These are phyloP conservation scores for Inosperma sp. DNA, from an alignment of 768 basidiomycete genomes.

Conservation along the genomic window DNA sequence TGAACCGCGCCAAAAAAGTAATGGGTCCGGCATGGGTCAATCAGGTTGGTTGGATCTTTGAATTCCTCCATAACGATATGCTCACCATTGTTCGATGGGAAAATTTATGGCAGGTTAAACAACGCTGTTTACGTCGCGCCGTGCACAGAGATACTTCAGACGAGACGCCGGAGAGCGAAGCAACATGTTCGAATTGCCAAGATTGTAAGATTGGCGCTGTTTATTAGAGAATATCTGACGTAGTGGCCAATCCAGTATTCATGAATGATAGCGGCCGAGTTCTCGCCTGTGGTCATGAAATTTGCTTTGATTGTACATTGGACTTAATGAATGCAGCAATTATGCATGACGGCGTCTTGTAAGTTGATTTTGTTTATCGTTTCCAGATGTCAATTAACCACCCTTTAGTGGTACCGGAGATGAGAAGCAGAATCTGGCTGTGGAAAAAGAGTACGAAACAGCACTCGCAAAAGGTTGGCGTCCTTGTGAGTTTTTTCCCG, in stretches of 20 bases:
- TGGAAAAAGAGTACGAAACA: constrained; percentile 53
- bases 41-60: constrained; percentile 23
- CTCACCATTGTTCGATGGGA: not conserved
- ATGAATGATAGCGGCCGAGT: constrained; percentile 50
- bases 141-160: constrained; percentile 41
- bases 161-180: constrained; percentile 39
- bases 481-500: constrained; percentile 42
- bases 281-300: constrained; percentile 62
- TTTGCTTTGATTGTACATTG: constrained; percentile 61
- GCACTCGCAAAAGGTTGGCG: constrained; percentile 54
- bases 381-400: not conserved
- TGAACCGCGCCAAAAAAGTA: constrained; percentile 52
- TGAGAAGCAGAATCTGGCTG: constrained; percentile 51
- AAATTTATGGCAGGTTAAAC: constrained; percentile 7
- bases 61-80: not conserved
- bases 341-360: constrained; percentile 59
- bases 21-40: constrained; percentile 40
- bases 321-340: constrained; percentile 49
- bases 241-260: constrained; percentile 37
- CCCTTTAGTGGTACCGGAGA: constrained; percentile 45
- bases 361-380: constrained; percentile 17
- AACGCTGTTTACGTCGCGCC: constrained; percentile 43
- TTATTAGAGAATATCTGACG: not conserved
- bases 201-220: constrained; percentile 42
- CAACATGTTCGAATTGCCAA: constrained; percentile 60